Evolutionary conservation across 2,329 filamentous ascomycete species (phyloP).

Genomic region (Cyphellophora attinorum): DNA sequence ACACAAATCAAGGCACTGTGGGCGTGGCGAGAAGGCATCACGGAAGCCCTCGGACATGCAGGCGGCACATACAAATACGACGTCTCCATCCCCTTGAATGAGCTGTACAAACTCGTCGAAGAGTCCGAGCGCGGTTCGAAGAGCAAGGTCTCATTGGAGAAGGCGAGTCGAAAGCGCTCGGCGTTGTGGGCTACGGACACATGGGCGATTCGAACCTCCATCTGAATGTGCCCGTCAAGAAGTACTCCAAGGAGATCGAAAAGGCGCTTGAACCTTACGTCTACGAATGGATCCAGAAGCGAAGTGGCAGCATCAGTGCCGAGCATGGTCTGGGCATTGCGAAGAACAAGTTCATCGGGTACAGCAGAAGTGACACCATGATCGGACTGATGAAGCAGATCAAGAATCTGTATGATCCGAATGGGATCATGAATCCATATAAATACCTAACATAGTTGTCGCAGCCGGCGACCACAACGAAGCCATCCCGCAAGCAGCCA

Average conservation of each 20-base stretch:
- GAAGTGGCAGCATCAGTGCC: conserved; percentile 87
- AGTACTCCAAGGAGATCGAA: conserved; percentile 82
- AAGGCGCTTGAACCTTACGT: conserved; percentile 85
- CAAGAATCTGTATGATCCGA: conserved; percentile 90
- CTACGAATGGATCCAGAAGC: conserved; percentile 89
- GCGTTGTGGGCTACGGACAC: conserved; percentile 92
- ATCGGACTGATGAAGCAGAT: conserved; percentile 88
- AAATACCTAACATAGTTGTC: conserved; percentile 77
- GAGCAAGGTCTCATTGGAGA: conserved; percentile 69
- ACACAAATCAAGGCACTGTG: conserved; percentile 80
- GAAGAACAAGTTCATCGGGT: conserved; percentile 92
- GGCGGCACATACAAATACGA: conserved; percentile 99
- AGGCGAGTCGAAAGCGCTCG: conserved; percentile 64
- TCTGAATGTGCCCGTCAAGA: conserved; percentile 73
- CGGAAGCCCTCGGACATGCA: conserved; percentile 78
- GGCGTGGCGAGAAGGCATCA: conserved; percentile 88
- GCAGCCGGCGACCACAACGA: too few relatives aligned
- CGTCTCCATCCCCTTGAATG: conserved; percentile 78
- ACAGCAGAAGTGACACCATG: conserved; percentile 82
- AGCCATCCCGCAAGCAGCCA: too few relatives aligned
- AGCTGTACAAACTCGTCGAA: conserved; percentile 83
- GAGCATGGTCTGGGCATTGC: conserved; percentile 90
- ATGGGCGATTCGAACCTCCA: conserved; percentile 97
- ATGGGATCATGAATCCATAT: conserved; percentile 98
- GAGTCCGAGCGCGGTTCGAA: conserved; percentile 64